Conservation (phyloP, 2,329 filamentous ascomycete species). For the Elsinoe australis region DNA sequence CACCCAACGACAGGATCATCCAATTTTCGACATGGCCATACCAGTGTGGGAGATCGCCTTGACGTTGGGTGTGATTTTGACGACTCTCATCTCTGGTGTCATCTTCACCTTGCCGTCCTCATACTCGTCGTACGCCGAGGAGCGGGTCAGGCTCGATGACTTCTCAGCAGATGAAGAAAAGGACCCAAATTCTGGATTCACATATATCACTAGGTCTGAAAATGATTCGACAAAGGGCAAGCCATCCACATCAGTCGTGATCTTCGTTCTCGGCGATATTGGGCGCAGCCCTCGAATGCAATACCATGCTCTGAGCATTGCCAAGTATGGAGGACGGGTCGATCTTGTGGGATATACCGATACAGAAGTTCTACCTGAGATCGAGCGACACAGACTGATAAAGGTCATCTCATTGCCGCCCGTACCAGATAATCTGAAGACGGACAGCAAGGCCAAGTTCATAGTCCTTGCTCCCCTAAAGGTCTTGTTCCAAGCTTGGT, state of each 20-base stretch:
- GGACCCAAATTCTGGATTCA: constrained; percentile 28
- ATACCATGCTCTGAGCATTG: constrained; percentile 90
- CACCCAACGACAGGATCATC: too few species aligned
- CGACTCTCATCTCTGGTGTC: constrained; percentile 43
- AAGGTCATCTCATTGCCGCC: constrained; percentile 61
- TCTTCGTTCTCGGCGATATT: constrained; percentile 90
- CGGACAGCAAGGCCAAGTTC: constrained; percentile 66
- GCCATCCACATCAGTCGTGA: constrained; percentile 55
- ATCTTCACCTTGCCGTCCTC: constrained; percentile 47
- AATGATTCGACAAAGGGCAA: constrained; percentile 24
- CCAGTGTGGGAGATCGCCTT: constrained; percentile 34
- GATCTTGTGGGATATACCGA: constrained; percentile 86
- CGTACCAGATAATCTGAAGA: constrained; percentile 59
- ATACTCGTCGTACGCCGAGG: constrained; percentile 38
- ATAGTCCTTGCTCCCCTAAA: constrained; percentile 73
- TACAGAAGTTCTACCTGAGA: constrained; percentile 70
- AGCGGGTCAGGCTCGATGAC: constrained; percentile 23
- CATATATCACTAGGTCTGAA: constrained; percentile 24
- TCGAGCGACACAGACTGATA: constrained; percentile 61
- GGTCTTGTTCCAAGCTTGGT: constrained; percentile 71
- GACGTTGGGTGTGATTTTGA: constrained; percentile 35
- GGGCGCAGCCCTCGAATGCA: constrained; percentile 96
- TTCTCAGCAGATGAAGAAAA: constrained; percentile 27
- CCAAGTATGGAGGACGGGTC: constrained; percentile 69
- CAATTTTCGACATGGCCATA: constrained; percentile 26